phyloP scores from a whole-genome alignment of 495 filamentous ascomycete genomes.

The Aspergillus nanangensis region DNA sequence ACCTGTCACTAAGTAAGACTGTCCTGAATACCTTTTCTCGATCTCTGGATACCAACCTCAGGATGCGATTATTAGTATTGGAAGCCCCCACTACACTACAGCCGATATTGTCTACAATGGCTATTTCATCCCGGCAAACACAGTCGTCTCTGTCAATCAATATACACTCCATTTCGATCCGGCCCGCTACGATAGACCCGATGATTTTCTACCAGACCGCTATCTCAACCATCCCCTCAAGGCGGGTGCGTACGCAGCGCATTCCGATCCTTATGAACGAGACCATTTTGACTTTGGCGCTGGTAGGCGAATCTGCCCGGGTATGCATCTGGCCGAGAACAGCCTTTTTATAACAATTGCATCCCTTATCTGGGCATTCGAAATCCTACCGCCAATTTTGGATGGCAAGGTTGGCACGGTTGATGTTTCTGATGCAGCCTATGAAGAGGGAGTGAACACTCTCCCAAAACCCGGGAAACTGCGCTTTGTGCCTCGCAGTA shows the following conservation, averaged over 20 bases:
- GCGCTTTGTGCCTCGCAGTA: too few species aligned
- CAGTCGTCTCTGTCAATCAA: conserved; percentile 29
- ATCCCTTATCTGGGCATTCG: conserved; percentile 54
- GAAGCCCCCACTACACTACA: conserved; percentile 44
- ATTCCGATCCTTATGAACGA: neutral
- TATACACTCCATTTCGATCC: conserved; percentile 37
- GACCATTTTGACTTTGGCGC: conserved; percentile 27
- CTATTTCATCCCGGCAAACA: conserved; percentile 43
- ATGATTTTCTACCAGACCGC: conserved; percentile 34
- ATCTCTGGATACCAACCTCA: too few species aligned
- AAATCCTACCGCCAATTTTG: conserved; percentile 23
- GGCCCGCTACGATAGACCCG: conserved; percentile 28
- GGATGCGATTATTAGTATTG: too few species aligned
- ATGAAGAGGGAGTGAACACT: too few species aligned
- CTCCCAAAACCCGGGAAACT: too few species aligned
- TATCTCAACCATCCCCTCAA: conserved; percentile 31
- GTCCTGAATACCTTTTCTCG: too few species aligned
- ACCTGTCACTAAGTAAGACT: conserved; percentile 44
- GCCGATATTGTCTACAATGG: conserved; percentile 49
- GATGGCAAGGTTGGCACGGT: too few species aligned
- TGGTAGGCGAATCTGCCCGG: conserved; percentile 30
- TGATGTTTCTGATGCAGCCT: too few species aligned
- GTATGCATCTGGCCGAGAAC: conserved; percentile 28
- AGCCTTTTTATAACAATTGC: conserved; percentile 54
- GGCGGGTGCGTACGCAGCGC: conserved; percentile 26